Conservation (phyloP, 345 rosid species). For the Salix udensis region DNA sequence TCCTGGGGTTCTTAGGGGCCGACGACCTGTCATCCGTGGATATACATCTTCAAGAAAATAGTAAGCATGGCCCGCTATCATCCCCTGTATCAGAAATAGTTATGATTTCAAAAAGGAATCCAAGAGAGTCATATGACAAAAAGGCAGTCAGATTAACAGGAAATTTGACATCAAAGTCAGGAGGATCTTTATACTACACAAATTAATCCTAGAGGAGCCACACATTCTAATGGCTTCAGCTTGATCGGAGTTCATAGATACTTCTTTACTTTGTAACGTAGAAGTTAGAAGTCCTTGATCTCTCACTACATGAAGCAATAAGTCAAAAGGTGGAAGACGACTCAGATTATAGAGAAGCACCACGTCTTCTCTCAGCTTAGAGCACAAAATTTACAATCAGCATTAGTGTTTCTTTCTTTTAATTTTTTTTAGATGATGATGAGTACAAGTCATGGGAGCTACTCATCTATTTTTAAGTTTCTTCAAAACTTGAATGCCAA, state of each 20-base stretch:
- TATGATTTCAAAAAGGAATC: not conserved
- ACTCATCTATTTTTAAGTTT: not conserved
- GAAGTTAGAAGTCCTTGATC: not conserved
- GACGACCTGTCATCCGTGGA: conserved; percentile 78
- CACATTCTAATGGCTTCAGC: not conserved
- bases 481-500: not conserved
- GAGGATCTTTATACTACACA: not conserved
- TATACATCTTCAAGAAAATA: conserved; percentile 92
- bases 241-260: not conserved
- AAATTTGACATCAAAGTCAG: not conserved
- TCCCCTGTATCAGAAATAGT: conserved; percentile 57
- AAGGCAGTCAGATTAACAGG: not conserved
- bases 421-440: not conserved
- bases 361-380: not conserved
- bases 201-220: not conserved
- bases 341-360: not conserved
- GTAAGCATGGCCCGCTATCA: conserved; percentile 98
- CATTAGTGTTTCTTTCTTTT: not conserved
- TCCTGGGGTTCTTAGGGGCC: conserved; percentile 75
- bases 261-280: not conserved
- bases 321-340: not conserved
- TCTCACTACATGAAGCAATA: not conserved
- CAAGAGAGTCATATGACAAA: not conserved
- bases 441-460: not conserved
- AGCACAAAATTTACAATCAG: not conserved